A percentile compares a stretch with the other conserved stretches of the same genome.
phyloP scores from a whole-genome alignment of 2,329 filamentous ascomycete species.

The Aspergillus pseudonomiae region DNA sequence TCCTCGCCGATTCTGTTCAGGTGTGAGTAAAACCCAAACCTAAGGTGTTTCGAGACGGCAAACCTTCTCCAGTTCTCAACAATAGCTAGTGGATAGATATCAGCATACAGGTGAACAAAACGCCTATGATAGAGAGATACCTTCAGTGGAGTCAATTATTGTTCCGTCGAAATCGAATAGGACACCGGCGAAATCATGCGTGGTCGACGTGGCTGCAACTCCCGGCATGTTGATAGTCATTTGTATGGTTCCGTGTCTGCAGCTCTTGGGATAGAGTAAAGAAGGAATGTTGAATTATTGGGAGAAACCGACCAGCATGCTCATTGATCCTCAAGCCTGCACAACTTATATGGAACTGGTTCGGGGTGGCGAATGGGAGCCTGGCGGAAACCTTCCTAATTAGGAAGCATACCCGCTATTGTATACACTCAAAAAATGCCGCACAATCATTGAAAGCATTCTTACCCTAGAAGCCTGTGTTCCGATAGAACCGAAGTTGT shows the following conservation, averaged over 20 bases:
- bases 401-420: background rate
- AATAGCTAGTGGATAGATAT: background rate
- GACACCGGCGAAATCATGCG: slow-evolving; percentile 8
- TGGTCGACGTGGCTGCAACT: background rate
- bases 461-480: background rate
- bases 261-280: background rate
- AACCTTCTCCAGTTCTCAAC: slow-evolving; percentile 9
- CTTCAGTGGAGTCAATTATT: slow-evolving; percentile 12
- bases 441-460: background rate
- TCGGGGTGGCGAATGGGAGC: background rate
- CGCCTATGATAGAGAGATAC: background rate
- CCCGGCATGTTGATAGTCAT: background rate
- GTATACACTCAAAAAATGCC: background rate
- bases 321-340: background rate
- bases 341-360: background rate
- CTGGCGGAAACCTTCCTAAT: background rate
- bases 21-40: background rate
- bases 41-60: background rate
- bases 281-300: background rate
- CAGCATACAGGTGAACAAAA: background rate
- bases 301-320: background rate
- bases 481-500: background rate
- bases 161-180: slow-evolving; percentile 12
- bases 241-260: background rate
- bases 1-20: background rate